Evolutionary conservation across 2,329 filamentous ascomycete species (phyloP).

Genomic region (Ophiocordyceps camponoti-leonardi): DNA sequence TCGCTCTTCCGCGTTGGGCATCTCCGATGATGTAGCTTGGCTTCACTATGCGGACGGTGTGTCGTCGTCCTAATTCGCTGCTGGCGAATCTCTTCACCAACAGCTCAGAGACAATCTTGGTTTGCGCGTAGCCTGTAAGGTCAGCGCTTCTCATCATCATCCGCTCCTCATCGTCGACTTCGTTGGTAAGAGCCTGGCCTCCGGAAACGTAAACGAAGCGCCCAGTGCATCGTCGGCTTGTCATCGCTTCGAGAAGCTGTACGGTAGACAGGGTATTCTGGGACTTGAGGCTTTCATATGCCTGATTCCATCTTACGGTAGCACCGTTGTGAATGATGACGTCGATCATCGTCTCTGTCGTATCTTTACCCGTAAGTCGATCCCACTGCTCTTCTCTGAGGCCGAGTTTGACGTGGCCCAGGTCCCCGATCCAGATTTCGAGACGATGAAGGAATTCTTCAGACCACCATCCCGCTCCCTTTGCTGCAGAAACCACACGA

Average conservation of each 20-base stretch:
- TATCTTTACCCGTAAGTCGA: neutral
- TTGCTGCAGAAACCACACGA: neutral
- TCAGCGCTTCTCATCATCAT: neutral
- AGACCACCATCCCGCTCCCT: neutral
- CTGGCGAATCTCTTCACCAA: constrained; percentile 1
- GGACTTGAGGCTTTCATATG: neutral
- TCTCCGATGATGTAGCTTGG: constrained; percentile 2
- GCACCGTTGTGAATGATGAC: constrained; percentile 1
- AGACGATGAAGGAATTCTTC: neutral
- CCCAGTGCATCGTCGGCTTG: neutral
- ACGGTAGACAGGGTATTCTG: neutral
- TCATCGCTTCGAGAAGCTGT: neutral
- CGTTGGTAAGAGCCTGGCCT: neutral
- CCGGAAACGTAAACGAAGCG: constrained; percentile 1
- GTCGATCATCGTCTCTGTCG: neutral
- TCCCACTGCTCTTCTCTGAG: neutral
- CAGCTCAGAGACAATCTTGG: constrained; percentile 1
- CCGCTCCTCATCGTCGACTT: neutral
- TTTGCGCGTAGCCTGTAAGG: neutral
- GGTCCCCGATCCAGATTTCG: neutral
- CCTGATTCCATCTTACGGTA: neutral
- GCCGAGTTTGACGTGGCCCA: neutral
- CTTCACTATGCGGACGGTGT: constrained; percentile 1
- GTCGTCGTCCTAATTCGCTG: neutral
- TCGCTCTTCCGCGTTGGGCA: neutral